These are phyloP conservation scores for Apiospora malaysiana DNA, from an alignment of 2,329 filamentous ascomycete species.

Conservation along the genomic window DNA sequence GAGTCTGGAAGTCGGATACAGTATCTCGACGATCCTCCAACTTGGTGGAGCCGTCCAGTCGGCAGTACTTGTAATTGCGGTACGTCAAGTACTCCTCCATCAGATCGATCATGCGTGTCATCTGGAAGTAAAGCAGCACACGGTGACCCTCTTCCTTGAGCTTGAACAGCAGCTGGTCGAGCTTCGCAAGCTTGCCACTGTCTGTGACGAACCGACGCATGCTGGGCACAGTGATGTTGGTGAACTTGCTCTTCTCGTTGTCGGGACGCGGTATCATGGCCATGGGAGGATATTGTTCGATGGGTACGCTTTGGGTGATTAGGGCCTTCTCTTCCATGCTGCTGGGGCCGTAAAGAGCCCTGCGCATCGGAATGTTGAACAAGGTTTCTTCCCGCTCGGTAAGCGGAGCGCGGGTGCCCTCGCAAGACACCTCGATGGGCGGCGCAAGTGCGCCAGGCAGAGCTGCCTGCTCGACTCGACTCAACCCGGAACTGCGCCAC, in stretches of 20 bases:
- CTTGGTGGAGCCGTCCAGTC: conserved; percentile 95
- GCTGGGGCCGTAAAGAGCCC: conserved; percentile 72
- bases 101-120: conserved; percentile 99
- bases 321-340: conserved; percentile 73
- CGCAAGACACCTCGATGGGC: conserved; percentile 81
- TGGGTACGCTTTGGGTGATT: conserved; percentile 73
- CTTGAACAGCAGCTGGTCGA: conserved; percentile 85
- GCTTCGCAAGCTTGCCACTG: conserved; percentile 91
- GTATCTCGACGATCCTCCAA: conserved; percentile 96
- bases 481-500: conserved; percentile 74
- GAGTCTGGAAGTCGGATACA: conserved; percentile 93
- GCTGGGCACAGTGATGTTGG: conserved; percentile 88
- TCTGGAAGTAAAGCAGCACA: conserved; percentile 98
- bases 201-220: conserved; percentile 98
- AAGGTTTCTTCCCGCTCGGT: conserved; percentile 73
- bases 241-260: conserved; percentile 83
- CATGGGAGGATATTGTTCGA: conserved; percentile 65
- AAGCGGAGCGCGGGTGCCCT: conserved; percentile 65
- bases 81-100: conserved; percentile 99
- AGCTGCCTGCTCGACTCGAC: conserved; percentile 80
- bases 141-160: conserved; percentile 93
- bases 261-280: conserved; percentile 78
- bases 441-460: conserved; percentile 82
- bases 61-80: conserved; percentile 98
- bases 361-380: conserved; percentile 80